These are phyloP conservation scores for Discostella stelligeroides DNA, from an alignment of 108 stramenopile genomes.

Conservation along the genomic window DNA sequence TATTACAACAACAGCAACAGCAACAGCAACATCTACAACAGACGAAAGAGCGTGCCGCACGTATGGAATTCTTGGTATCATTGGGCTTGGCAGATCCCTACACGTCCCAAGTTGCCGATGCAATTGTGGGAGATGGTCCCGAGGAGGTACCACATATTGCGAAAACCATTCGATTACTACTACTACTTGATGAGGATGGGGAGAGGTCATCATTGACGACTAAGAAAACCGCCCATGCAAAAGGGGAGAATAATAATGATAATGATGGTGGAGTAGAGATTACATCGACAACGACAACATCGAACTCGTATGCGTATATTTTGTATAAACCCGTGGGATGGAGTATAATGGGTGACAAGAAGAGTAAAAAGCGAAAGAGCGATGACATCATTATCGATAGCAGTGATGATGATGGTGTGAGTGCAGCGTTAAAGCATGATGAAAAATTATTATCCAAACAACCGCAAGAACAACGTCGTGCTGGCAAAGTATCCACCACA, in stretches of 20 bases:
- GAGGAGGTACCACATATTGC: constrained; percentile 60
- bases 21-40: background rate
- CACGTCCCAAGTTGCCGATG: constrained; percentile 45
- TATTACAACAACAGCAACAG: background rate
- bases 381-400: background rate
- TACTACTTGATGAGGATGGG: too few relatives aligned
- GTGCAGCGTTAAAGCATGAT: background rate
- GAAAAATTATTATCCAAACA: background rate
- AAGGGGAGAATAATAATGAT: constrained; percentile 18
- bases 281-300: constrained; percentile 7
- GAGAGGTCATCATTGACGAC: too few relatives aligned
- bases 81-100: background rate
- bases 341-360: constrained; percentile 66
- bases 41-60: background rate
- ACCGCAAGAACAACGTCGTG: background rate
- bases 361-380: constrained; percentile 31
- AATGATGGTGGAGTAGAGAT: constrained; percentile 25
- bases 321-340: constrained; percentile 82
- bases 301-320: constrained; percentile 70
- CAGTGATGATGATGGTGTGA: background rate
- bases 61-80: too few relatives aligned
- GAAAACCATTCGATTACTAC: constrained; percentile 54
- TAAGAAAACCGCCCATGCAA: too few relatives aligned
- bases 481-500: constrained; percentile 14
- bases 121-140: constrained; percentile 44